phyloP scores from a whole-genome alignment of 2,329 filamentous ascomycete species.

The Penicillium hordei region DNA sequence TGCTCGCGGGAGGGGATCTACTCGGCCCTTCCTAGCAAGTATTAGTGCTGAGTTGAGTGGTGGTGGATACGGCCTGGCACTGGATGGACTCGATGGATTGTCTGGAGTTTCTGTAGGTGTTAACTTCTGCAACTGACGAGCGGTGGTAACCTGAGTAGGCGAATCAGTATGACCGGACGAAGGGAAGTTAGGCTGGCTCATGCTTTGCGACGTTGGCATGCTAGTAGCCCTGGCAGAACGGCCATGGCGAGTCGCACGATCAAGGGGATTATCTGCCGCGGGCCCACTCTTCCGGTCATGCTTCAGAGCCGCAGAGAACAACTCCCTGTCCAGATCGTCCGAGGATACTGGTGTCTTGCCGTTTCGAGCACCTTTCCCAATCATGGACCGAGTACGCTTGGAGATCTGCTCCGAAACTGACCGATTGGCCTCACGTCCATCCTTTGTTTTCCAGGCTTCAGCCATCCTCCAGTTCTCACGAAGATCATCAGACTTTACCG shows the following conservation, averaged over 20 bases:
- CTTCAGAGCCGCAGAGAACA: slow-evolving; percentile 28
- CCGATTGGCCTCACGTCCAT: background rate
- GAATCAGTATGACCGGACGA: background rate
- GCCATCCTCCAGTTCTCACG: slow-evolving; percentile 23
- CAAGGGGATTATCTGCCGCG: background rate
- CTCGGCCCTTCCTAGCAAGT: slow-evolving; percentile 6
- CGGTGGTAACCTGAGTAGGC: background rate
- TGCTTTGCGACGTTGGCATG: background rate
- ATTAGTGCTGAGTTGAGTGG: background rate
- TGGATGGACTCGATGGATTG: background rate
- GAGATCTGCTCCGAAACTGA: background rate
- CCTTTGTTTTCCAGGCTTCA: slow-evolving; percentile 19
- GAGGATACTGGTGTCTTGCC: background rate
- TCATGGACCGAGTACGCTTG: background rate
- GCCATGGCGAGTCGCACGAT: background rate
- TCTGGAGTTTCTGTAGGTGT: background rate
- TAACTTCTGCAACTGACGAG: slow-evolving; percentile 11
- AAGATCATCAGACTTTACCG: slow-evolving; percentile 21
- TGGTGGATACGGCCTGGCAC: background rate
- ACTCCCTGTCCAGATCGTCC: slow-evolving; percentile 26
- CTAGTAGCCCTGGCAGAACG: background rate
- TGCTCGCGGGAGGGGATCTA: slow-evolving; percentile 13
- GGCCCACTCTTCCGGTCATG: slow-evolving; percentile 17
- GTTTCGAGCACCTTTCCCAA: slow-evolving; percentile 2
- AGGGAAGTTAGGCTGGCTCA: slow-evolving; percentile 1